A percentile compares a stretch with the other conserved stretches of the same genome.
These are phyloP conservation scores for Pythium plurisporium DNA, from an alignment of 352 stramenopile species.

Conservation along the genomic window DNA sequence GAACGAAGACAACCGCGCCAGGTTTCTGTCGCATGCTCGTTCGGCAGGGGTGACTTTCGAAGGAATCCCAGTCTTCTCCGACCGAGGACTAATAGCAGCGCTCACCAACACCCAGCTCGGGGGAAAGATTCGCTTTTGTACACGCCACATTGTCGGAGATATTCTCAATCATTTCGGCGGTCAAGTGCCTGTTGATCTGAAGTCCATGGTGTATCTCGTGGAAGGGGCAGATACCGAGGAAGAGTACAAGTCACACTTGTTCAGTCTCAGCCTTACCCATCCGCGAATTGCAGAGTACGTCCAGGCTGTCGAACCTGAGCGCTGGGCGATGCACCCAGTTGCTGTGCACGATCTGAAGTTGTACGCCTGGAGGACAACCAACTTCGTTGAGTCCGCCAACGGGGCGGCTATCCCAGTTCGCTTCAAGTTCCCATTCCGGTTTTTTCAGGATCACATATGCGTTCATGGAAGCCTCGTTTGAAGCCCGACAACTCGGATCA, in stretches of 20 bases:
- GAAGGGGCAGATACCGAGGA: conserved; percentile 8
- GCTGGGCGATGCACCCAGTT: conserved; percentile 14
- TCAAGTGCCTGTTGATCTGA: neutral
- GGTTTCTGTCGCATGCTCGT: neutral
- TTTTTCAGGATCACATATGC: neutral
- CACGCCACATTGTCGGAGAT: conserved; percentile 14
- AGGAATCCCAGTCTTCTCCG: conserved; percentile 7
- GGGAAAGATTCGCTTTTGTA: conserved; percentile 4
- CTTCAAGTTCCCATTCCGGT: neutral
- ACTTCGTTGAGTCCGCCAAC: conserved; percentile 20
- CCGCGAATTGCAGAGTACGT: conserved; percentile 12
- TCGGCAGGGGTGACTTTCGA: neutral
- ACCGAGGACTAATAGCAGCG: conserved; percentile 10
- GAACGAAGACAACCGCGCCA: conserved; percentile 3
- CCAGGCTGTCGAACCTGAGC: neutral
- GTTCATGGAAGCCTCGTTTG: neutral
- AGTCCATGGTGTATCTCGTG: conserved; percentile 7
- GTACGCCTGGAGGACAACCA: conserved; percentile 22
- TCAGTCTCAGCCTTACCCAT: conserved; percentile 6
- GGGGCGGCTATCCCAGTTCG: neutral
- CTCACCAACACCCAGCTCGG: neutral
- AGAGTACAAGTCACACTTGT: conserved; percentile 2
- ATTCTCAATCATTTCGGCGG: conserved; percentile 4
- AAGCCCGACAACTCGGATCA: neutral
- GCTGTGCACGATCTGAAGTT: neutral